Evolutionary conservation across 129 eudicot species (phyloP), one percentile per base, ranked within the genome.

Genomic region (Helianthus tuberosus): DNA sequence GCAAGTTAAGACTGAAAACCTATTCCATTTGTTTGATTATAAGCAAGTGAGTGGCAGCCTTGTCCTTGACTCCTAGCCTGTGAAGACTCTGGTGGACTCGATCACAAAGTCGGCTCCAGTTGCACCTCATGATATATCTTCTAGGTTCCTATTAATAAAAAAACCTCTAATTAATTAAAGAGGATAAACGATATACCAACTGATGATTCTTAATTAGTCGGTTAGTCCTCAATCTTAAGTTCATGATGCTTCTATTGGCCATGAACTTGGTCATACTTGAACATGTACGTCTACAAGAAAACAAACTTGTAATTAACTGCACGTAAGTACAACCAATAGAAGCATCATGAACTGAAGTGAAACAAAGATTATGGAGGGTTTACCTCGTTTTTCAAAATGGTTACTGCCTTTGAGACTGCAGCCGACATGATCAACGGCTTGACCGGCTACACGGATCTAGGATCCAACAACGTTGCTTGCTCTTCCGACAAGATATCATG

Each of bases 31-130:
- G 35, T 29, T 29, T 29, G 35, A 29, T 29, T 29, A 29, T 29
- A 29, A 29, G 35, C 82, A 92, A 86, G 75, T 89, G 97, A 15
- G 96, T 93, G 72, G 97, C 91, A 69, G 97, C 97, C 70, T 92
- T 92, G 74, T 92, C 96, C 83, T 92, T 92, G 82, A 29, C 35
- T 29, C 35, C 35, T 29, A 29, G 35, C 87, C 96, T 3, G 97
- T 92, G 89, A 92, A 92, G 68, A 89, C 97, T 57, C 97, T 96
- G 15, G 97, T 92, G 29, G 97, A 92, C 68, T 92, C 97, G 1
- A 92, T 93, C 49, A 92, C 91, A 63, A 43, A 92, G 64, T 92
- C 97, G 1, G 97, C 97, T 52, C 96, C 97, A 74, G 85, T 77
- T 15, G 84, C 83, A 58, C 77, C 96, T 96, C 97, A 92, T 83